Evolutionary conservation across 345 rosid genomes (phyloP).

Genomic region (Linum trigynum): DNA sequence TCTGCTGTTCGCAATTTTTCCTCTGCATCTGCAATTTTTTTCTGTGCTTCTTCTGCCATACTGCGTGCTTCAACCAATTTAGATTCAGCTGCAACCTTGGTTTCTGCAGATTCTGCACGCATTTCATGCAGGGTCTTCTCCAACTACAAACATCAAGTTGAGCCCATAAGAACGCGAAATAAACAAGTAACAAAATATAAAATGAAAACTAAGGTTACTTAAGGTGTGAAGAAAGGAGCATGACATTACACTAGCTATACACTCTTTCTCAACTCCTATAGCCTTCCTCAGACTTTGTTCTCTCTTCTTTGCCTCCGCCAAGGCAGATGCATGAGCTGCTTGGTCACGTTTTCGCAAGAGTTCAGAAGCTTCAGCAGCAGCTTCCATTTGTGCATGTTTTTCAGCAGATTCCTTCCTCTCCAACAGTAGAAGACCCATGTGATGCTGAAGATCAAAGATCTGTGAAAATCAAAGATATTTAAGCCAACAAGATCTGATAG

Average conservation of each 20-base stretch:
- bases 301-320: constrained; percentile 66
- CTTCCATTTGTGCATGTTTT: constrained; percentile 54
- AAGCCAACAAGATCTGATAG: background rate
- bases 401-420: constrained; percentile 59
- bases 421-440: constrained; percentile 82
- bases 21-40: constrained; percentile 56
- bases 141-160: constrained; percentile 36
- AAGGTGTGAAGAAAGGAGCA: constrained; percentile 3
- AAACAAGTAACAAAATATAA: background rate
- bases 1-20: constrained; percentile 57
- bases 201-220: background rate
- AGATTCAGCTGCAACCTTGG: constrained; percentile 65
- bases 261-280: constrained; percentile 77
- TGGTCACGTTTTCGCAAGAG: constrained; percentile 47
- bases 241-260: constrained; percentile 70
- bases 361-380: constrained; percentile 60
- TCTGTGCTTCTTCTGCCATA: constrained; percentile 64
- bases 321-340: constrained; percentile 53
- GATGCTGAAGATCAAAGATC: constrained; percentile 89
- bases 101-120: constrained; percentile 89
- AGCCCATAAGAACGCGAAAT: constrained; percentile 4
- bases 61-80: constrained; percentile 54
- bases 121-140: constrained; percentile 95
- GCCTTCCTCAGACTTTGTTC: constrained; percentile 80
- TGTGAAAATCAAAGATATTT: constrained; percentile 10